A percentile compares a stretch with the other conserved stretches of the same genome.
phyloP scores from a whole-genome alignment of 2,329 filamentous ascomycete species.

The Colletotrichum sp. region DNA sequence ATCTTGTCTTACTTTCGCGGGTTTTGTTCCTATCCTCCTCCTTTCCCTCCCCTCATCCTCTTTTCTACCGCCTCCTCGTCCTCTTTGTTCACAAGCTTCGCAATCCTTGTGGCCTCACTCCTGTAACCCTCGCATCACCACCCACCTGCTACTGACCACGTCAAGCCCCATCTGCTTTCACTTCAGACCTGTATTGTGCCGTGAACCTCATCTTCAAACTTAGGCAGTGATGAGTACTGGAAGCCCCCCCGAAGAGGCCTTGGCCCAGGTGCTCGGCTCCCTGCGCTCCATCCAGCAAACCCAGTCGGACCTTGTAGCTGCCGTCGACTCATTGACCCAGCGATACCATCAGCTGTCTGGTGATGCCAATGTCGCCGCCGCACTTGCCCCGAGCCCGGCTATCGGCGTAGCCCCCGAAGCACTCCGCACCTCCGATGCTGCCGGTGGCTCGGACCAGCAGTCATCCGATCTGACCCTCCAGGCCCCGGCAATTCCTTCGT shows the following conservation, averaged over 20 bases:
- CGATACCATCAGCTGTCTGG: constrained; percentile 21
- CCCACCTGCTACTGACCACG: background rate
- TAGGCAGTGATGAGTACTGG: constrained; percentile 1
- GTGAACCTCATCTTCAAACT: background rate
- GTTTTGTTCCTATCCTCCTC: background rate
- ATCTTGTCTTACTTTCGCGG: background rate
- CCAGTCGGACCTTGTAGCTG: constrained; percentile 44
- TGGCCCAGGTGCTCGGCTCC: constrained; percentile 38
- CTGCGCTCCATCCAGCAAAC: constrained; percentile 43
- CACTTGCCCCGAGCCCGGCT: background rate
- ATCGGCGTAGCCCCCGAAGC: background rate
- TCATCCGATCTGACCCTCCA: constrained; percentile 23
- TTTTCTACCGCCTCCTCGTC: background rate
- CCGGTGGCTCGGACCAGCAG: background rate
- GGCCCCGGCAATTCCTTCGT: constrained; percentile 27
- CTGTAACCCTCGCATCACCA: background rate
- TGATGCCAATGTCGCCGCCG: background rate
- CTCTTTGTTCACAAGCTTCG: background rate
- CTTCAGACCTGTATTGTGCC: background rate
- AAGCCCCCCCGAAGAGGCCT: constrained; percentile 21
- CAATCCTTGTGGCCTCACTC: background rate
- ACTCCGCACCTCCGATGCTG: constrained; percentile 16
- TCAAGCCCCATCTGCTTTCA: background rate
- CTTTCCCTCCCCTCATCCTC: background rate
- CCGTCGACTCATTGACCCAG: constrained; percentile 43